These are phyloP conservation scores for Starmerella cellae DNA, from an alignment of 805 yeast genomes.

Conservation along the genomic window DNA sequence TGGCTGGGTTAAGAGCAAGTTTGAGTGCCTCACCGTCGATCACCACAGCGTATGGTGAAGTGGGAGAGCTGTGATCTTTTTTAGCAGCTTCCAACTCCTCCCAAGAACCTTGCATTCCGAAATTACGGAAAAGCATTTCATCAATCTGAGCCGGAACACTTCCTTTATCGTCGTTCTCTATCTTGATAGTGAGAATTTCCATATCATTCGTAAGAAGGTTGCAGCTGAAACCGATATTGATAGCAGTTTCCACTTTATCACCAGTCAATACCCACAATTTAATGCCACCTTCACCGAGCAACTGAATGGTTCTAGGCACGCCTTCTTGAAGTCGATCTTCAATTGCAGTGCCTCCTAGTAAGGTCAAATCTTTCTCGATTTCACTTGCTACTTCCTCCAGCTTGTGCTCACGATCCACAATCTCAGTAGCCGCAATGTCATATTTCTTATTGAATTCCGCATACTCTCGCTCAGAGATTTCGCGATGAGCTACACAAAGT, in stretches of 20 bases:
- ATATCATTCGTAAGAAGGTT: slow-evolving; percentile 57
- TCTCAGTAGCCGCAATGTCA: slow-evolving; percentile 44
- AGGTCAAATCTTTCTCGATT: slow-evolving; percentile 44
- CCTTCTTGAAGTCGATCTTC: slow-evolving; percentile 72
- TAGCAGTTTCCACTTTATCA: slow-evolving; percentile 78
- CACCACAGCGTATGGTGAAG: slow-evolving; percentile 45
- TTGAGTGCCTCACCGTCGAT: slow-evolving; percentile 62
- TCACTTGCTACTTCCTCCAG: slow-evolving; percentile 48
- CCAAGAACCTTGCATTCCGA: slow-evolving; percentile 36
- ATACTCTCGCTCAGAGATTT: slow-evolving; percentile 36
- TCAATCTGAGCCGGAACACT: slow-evolving; percentile 30
- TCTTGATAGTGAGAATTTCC: slow-evolving; percentile 48
- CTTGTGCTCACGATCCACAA: slow-evolving; percentile 47
- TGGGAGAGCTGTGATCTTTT: slow-evolving; percentile 52
- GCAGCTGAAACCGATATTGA: slow-evolving; percentile 74
- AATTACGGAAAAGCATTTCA: slow-evolving; percentile 39
- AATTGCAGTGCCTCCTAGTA: slow-evolving; percentile 73
- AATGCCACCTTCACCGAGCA: slow-evolving; percentile 60
- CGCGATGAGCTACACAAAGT: slow-evolving; percentile 56
- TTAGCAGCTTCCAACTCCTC: slow-evolving; percentile 40
- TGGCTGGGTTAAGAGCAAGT: slow-evolving; percentile 35
- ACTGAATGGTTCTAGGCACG: slow-evolving; percentile 61
- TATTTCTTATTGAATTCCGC: slow-evolving; percentile 43
- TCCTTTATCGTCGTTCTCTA: slow-evolving; percentile 25
- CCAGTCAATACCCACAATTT: slow-evolving; percentile 80